These are phyloP conservation scores for Rickenella mellea DNA, from an alignment of 768 basidiomycete genomes.

Conservation along the genomic window DNA sequence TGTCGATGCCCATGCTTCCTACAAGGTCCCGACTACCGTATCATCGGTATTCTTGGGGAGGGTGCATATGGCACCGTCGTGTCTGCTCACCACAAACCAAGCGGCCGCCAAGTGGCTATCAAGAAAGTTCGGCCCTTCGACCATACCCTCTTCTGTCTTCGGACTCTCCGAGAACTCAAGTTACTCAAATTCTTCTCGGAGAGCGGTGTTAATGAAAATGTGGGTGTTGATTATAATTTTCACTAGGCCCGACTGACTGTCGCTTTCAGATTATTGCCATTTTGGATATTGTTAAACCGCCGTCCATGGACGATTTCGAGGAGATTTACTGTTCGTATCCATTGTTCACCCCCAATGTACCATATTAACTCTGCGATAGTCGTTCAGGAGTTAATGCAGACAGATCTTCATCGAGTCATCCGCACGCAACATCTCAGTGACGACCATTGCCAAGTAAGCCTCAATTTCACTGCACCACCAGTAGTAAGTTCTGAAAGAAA, in stretches of 20 bases:
- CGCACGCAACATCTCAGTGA: conserved; percentile 84
- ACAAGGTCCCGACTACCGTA: conserved; percentile 61
- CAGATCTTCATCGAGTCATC: conserved; percentile 85
- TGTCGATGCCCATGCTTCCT: conserved; percentile 7
- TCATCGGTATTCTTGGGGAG: conserved; percentile 70
- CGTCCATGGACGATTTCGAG: conserved; percentile 64
- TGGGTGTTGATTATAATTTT: conserved; percentile 18
- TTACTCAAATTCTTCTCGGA: conserved; percentile 79
- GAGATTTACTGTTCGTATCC: conserved; percentile 69
- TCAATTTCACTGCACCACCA: conserved; percentile 1
- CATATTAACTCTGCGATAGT: conserved; percentile 27
- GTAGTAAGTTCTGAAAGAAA: not conserved
- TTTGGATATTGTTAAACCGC: conserved; percentile 81
- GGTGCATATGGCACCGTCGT: conserved; percentile 88
- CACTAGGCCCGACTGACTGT: not conserved
- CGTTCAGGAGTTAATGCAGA: conserved; percentile 85
- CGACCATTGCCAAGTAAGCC: conserved; percentile 71
- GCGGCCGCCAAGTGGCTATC: conserved; percentile 81
- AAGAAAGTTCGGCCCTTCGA: conserved; percentile 95
- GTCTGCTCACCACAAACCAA: conserved; percentile 77
- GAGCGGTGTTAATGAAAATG: conserved; percentile 74
- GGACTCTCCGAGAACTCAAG: conserved; percentile 87
- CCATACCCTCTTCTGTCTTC: conserved; percentile 83
- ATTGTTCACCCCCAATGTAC: not conserved
- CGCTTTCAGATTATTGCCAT: conserved; percentile 75